Evolutionary conservation across 208 protist species (phyloP), one percentile per base, ranked within the genome.

Genomic region (Wallacemonas sp.): DNA sequence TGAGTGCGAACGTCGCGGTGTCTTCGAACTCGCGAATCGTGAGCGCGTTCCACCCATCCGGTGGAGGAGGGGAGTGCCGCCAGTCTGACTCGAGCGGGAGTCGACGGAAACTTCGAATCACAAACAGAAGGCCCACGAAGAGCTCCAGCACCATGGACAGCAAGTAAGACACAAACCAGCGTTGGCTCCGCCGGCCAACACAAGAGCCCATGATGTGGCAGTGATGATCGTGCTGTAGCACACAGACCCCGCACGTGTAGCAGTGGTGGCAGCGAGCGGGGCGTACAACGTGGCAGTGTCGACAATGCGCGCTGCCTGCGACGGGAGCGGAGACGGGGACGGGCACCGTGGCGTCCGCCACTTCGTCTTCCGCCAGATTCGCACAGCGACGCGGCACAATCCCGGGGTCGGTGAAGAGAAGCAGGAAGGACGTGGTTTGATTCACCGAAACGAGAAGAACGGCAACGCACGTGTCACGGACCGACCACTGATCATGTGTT

Each of bases 151-250:
- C 70, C 47, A 52, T 76, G 32, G 68, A 58, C 19, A 84, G 14
- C 30, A 84, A 66, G 43, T 81, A 89, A 19, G 77, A 43, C 6
- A 57, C 49, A 48, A 89, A 89, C 75, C 76, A 89, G 21, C 83
- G 83, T 11, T 80, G 56, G 58, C 64, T 86, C 16, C 83, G 54
- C 58, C 66, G 38, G 4, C 79, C 83, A 8, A 89, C 70, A 46
- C 80, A 85, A 1, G 61, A 70, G 19, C 79, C 83, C 27, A 86
- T 23, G 14, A 85, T 38, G 8, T 65, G 64, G 52, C 83, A 89
- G 61, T 89, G 83, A 44, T 89, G 83, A 54, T 89, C 83, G 43
- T 81, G 78, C 24, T 76, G 71, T n/a, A 61, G 36, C 29, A 89
- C 74, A 54, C 83, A 89, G 2, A 83, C 71, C n/a, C 69, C 68